Evolutionary conservation across 805 yeast species (phyloP).

Genomic region (Komagataella mondaviorum): DNA sequence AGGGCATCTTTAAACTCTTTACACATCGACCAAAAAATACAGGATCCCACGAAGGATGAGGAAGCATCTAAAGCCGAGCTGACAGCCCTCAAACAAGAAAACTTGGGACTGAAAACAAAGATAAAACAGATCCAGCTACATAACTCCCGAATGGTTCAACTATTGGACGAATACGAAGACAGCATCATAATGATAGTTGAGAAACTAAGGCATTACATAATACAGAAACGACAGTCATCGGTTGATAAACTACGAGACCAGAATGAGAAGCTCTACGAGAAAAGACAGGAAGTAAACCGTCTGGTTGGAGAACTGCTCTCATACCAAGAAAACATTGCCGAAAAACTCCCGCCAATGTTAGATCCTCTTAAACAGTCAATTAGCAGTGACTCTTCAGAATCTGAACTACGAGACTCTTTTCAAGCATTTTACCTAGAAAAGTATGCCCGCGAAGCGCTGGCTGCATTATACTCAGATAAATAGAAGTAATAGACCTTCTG

Average conservation of each 20-base stretch:
- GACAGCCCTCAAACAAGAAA: not conserved
- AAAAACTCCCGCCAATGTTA: not conserved
- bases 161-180: slow-evolving; percentile 5
- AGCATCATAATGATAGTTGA: slow-evolving; percentile 2
- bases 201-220: slow-evolving; percentile 1
- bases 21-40: not conserved
- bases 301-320: not conserved
- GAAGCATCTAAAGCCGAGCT: not conserved
- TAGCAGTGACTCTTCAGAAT: not conserved
- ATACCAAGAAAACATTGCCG: not conserved
- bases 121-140: not conserved
- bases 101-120: not conserved
- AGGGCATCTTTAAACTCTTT: not conserved
- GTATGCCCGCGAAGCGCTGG: not conserved
- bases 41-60: not conserved
- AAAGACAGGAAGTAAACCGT: not conserved
- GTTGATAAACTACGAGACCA: not conserved
- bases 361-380: not conserved
- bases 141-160: not conserved
- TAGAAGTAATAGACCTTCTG: not conserved
- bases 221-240: not conserved
- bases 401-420: not conserved
- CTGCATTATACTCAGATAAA: not conserved
- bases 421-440: not conserved
- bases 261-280: not conserved